phyloP scores from a whole-genome alignment of 1,284 basidiomycete genomes.

The Fistulinella cinereoalba region DNA sequence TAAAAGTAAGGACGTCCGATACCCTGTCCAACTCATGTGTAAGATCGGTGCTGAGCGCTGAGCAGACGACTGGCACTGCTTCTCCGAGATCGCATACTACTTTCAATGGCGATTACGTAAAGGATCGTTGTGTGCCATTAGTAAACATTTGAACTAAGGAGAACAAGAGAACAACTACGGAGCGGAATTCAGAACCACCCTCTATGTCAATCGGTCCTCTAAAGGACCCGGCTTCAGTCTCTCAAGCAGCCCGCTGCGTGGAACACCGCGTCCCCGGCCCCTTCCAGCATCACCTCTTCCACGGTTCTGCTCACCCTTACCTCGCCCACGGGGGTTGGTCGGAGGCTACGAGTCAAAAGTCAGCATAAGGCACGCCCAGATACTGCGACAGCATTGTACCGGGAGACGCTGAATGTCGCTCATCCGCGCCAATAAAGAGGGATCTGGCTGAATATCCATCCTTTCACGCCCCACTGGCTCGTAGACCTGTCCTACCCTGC shows the following conservation, averaged over 20 bases:
- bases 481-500: slow-evolving; percentile 8
- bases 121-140: not conserved
- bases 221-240: slow-evolving; percentile 20
- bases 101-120: slow-evolving; percentile 20
- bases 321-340: slow-evolving; percentile 20
- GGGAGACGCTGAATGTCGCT: slow-evolving; percentile 15
- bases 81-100: not conserved
- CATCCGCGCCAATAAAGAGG: slow-evolving; percentile 27
- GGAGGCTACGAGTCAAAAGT: slow-evolving; percentile 11
- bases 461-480: slow-evolving; percentile 16
- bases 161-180: too few species aligned
- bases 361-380: not conserved
- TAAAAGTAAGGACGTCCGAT: not conserved
- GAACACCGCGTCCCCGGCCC: slow-evolving; percentile 21
- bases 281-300: slow-evolving; percentile 22
- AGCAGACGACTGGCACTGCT: not conserved
- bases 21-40: slow-evolving; percentile 53
- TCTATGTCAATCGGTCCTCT: slow-evolving; percentile 21
- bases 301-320: slow-evolving; percentile 16
- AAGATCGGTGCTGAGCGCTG: not conserved
- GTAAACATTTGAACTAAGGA: too few species aligned
- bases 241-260: slow-evolving; percentile 20
- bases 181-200: too few species aligned
- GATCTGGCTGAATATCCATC: slow-evolving; percentile 14
- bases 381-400: slow-evolving; percentile 12